These are phyloP conservation scores for Vitis hybrid DNA, from an alignment of 177 flowering plant genomes.

Conservation along the genomic window DNA sequence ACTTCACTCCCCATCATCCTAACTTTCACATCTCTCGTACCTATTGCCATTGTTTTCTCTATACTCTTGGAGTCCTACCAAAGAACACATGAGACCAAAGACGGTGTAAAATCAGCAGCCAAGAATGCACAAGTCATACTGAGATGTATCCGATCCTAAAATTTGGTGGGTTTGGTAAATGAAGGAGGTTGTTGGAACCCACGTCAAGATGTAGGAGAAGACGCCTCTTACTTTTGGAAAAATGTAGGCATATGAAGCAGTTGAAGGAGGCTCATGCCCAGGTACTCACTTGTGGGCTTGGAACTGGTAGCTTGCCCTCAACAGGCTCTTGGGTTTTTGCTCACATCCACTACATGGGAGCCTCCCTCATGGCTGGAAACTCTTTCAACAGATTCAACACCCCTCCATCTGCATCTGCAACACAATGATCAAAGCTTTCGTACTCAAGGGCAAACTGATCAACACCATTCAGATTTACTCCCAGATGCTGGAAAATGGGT, in stretches of 20 bases:
- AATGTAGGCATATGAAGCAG: constrained; percentile 49
- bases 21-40: too few relatives aligned
- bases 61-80: too few relatives aligned
- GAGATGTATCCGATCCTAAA: too few relatives aligned
- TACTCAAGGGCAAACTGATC: constrained; percentile 27
- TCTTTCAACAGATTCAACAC: constrained; percentile 30
- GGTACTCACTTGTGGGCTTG: constrained; percentile 40
- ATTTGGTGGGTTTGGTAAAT: too few relatives aligned
- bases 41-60: too few relatives aligned
- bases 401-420: constrained; percentile 56
- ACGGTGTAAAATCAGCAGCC: too few relatives aligned
- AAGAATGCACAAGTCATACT: too few relatives aligned
- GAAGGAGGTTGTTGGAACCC: too few relatives aligned
- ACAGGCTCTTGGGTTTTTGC: constrained; percentile 51
- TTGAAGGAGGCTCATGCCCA: constrained; percentile 49
- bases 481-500: constrained; percentile 25
- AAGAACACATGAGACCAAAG: too few relatives aligned
- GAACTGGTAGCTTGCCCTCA: constrained; percentile 40
- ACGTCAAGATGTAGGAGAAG: constrained; percentile 17
- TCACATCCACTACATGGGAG: constrained; percentile 37
- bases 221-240: constrained; percentile 42
- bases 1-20: constrained; percentile 70
- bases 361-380: constrained; percentile 26
- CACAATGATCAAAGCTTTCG: constrained; percentile 53
- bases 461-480: constrained; percentile 24